These are phyloP conservation scores for Ceratopteris richardii DNA, from an alignment of 75 land plant species.

Conservation along the genomic window DNA sequence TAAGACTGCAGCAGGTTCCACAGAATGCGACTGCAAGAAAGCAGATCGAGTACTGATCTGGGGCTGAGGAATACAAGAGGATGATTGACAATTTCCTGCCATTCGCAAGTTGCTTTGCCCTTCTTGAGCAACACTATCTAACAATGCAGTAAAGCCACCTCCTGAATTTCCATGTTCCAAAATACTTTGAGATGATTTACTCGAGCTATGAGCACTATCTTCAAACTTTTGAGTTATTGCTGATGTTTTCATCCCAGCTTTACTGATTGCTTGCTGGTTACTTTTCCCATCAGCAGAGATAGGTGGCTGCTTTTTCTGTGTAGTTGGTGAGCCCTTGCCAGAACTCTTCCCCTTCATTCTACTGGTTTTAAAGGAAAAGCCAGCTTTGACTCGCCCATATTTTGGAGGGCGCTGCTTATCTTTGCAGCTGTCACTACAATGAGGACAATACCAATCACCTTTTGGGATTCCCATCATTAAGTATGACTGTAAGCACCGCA, in stretches of 20 bases:
- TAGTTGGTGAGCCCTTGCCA: neutral
- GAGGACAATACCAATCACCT: constrained; percentile 85
- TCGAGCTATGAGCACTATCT: no score
- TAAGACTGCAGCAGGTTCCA: no score
- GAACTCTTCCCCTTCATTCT: neutral
- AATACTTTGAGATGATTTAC: neutral
- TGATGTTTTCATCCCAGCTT: neutral
- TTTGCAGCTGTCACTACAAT: neutral
- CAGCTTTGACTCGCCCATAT: constrained; percentile 53
- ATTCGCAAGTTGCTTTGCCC: neutral
- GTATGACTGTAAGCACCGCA: constrained; percentile 53
- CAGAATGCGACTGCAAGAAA: no score
- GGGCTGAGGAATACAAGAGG: neutral
- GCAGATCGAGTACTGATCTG: no score
- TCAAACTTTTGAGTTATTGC: no score
- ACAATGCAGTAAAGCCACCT: neutral
- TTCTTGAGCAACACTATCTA: neutral
- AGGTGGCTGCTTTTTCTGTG: neutral
- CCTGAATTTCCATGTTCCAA: neutral
- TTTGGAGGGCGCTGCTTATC: constrained; percentile 28
- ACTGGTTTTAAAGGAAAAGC: neutral
- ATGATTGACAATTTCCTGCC: neutral
- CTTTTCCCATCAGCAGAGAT: neutral
- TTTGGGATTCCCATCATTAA: constrained; percentile 46
- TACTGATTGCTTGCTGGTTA: neutral